Conservation (phyloP, 2,329 filamentous ascomycete species). For the Helicocarpus griseus region DNA sequence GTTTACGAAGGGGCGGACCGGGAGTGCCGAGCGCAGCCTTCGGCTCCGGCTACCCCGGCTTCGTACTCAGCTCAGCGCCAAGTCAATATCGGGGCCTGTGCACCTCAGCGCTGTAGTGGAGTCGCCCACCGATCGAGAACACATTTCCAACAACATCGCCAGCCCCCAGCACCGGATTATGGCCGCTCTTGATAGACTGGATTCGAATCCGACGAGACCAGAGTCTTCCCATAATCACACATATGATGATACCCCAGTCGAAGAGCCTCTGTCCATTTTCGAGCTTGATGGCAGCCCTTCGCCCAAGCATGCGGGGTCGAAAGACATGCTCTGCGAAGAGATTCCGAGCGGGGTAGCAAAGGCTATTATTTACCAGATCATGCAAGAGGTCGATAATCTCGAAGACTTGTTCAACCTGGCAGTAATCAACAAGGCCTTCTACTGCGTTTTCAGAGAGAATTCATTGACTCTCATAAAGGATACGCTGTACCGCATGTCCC, state of each 20-base stretch:
- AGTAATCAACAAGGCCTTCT: slow-evolving; percentile 47
- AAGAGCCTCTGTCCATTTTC: background rate
- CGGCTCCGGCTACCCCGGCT: slow-evolving; percentile 10
- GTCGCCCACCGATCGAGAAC: slow-evolving; percentile 4
- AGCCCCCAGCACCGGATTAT: background rate
- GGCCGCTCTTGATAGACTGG: slow-evolving; percentile 1
- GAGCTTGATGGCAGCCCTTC: background rate
- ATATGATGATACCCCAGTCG: background rate
- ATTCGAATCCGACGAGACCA: background rate
- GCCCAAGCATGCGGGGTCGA: background rate
- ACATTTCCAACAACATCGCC: background rate
- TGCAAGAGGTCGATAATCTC: slow-evolving; percentile 39
- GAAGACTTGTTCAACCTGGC: slow-evolving; percentile 48
- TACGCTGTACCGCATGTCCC: slow-evolving; percentile 44
- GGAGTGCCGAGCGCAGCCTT: slow-evolving; percentile 5
- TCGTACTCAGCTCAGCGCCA: slow-evolving; percentile 5
- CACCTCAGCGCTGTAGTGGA: slow-evolving; percentile 11
- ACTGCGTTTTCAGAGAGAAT: slow-evolving; percentile 47
- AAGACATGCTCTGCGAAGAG: background rate
- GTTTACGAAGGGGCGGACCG: background rate
- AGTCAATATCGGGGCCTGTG: background rate
- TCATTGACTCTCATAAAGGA: slow-evolving; percentile 45
- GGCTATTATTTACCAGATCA: slow-evolving; percentile 42
- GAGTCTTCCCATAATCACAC: background rate
- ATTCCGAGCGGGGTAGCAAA: slow-evolving; percentile 31